These are phyloP conservation scores for Aspergillus calidoustus DNA, from an alignment of 2,329 filamentous ascomycete genomes.

Conservation along the genomic window DNA sequence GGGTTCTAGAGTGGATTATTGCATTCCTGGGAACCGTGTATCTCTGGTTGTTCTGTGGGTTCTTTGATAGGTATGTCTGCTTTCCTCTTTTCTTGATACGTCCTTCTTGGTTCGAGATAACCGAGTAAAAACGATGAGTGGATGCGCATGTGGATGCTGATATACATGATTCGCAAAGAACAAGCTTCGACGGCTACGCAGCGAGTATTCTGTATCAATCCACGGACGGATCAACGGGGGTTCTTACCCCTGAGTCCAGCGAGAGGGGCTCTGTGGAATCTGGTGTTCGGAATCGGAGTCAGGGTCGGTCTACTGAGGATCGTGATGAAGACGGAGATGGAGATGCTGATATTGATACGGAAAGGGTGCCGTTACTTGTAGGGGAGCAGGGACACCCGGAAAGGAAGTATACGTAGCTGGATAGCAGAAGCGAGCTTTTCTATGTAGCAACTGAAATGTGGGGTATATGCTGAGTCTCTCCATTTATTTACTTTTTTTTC, in stretches of 20 bases:
- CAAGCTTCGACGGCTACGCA: constrained; percentile 19
- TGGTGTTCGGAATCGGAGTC: neutral
- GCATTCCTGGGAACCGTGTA: constrained; percentile 27
- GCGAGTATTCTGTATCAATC: constrained; percentile 19
- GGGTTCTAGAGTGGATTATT: constrained; percentile 29
- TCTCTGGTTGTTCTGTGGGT: constrained; percentile 29
- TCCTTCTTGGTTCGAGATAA: too few species aligned
- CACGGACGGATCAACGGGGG: neutral
- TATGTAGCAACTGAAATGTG: too few species aligned
- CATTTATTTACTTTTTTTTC: neutral
- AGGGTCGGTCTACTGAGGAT: neutral
- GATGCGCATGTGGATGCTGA: neutral
- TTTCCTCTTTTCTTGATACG: neutral
- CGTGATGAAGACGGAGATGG: neutral
- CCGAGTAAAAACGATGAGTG: neutral
- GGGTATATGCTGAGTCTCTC: neutral
- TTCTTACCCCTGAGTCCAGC: neutral
- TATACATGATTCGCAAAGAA: neutral
- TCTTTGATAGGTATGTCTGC: constrained; percentile 25
- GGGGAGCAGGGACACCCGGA: neutral
- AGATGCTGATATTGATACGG: constrained; percentile 4
- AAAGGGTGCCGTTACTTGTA: constrained; percentile 16
- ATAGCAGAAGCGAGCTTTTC: too few species aligned
- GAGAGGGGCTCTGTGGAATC: neutral
- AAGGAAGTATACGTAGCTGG: constrained; percentile 19